Conservation (phyloP, 768 basidiomycete genomes). For the Dioszegia aurantiaca region DNA sequence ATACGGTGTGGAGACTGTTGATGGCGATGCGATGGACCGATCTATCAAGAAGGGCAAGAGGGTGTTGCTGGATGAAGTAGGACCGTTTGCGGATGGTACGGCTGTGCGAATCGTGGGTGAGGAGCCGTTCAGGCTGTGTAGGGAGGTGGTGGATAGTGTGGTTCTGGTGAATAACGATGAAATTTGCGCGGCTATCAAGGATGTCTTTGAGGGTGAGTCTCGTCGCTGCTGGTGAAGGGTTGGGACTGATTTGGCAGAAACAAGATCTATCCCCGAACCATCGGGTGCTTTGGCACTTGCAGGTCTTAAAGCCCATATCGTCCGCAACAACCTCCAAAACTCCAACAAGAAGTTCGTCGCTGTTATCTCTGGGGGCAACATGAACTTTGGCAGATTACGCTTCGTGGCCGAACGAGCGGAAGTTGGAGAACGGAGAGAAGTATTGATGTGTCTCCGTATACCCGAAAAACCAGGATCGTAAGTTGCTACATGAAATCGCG, state of each 20-base stretch:
- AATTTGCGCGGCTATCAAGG: conserved; percentile 97
- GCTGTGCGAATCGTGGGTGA: conserved; percentile 93
- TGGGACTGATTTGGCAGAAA: conserved; percentile 60
- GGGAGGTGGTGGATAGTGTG: conserved; percentile 74
- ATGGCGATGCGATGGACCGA: conserved; percentile 88
- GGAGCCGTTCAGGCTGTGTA: conserved; percentile 90
- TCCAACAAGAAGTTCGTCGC: conserved; percentile 84
- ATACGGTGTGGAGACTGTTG: conserved; percentile 87
- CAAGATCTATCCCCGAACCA: conserved; percentile 92
- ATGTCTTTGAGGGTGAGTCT: conserved; percentile 85
- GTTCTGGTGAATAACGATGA: conserved; percentile 90
- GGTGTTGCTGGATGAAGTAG: conserved; percentile 80
- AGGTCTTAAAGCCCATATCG: conserved; percentile 82
- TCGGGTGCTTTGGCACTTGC: conserved; percentile 91
- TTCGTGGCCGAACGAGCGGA: conserved; percentile 99
- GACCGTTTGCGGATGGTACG: conserved; percentile 95
- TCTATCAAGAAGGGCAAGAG: conserved; percentile 78
- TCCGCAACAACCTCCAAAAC: conserved; percentile 73
- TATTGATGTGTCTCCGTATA: conserved; percentile 86
- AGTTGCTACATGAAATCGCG: conserved; percentile 30
- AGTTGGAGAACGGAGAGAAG: conserved; percentile 91
- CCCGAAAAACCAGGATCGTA: conserved; percentile 90
- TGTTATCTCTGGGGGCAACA: conserved; percentile 92
- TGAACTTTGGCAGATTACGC: conserved; percentile 95
- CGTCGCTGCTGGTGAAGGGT: background rate